Evolutionary conservation across 2,329 filamentous ascomycete species (phyloP).

Genomic region (Arthrobotrys iridis): DNA sequence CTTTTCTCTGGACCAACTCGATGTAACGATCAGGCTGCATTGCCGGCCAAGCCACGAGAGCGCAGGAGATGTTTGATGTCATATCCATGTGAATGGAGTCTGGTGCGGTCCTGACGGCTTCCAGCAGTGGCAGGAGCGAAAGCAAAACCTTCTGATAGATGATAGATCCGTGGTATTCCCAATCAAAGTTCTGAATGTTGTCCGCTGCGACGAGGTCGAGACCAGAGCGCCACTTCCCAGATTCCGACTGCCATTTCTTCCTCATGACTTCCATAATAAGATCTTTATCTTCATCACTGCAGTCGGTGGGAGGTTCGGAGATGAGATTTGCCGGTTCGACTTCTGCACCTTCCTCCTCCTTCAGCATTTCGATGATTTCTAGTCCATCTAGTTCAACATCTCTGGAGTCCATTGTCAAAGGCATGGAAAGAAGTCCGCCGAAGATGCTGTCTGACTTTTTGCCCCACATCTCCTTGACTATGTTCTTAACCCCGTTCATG

Average conservation of each 20-base stretch:
- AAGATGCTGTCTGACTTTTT: conserved; percentile 42
- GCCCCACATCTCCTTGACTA: conserved; percentile 52
- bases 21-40: conserved; percentile 52
- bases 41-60: conserved; percentile 49
- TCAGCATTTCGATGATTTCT: conserved; percentile 50
- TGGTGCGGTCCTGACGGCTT: conserved; percentile 34
- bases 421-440: conserved; percentile 44
- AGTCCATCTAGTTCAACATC: conserved; percentile 39
- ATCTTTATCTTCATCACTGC: conserved; percentile 34
- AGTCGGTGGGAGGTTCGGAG: conserved; percentile 26
- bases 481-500: conserved; percentile 52
- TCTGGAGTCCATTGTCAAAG: conserved; percentile 41
- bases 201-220: conserved; percentile 26
- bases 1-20: conserved; percentile 40
- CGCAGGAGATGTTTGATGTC: conserved; percentile 49
- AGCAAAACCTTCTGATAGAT: conserved; percentile 51
- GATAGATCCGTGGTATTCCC: conserved; percentile 32
- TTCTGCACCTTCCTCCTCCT: conserved; percentile 25
- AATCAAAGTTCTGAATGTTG: conserved; percentile 49
- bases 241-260: conserved; percentile 14
- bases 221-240: conserved; percentile 5
- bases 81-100: conserved; percentile 50
- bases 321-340: conserved; percentile 4
- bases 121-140: conserved; percentile 37
- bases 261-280: conserved; percentile 34